Evolutionary conservation across 139 green algal genomes (phyloP).

Genomic region (Asterochloris sp.): DNA sequence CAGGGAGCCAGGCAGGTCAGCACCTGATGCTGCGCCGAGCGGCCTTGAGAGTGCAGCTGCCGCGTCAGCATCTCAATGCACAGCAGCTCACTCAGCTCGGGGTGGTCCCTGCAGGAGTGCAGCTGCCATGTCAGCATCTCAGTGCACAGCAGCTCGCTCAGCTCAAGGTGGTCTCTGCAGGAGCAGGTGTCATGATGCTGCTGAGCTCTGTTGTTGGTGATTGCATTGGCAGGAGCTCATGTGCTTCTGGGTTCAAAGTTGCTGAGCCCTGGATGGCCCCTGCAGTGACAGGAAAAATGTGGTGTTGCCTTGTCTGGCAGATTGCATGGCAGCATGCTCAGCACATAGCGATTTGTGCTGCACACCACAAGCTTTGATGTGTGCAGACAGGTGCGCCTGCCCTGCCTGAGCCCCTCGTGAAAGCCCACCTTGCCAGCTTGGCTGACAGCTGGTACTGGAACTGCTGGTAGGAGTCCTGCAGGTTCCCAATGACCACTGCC

Average conservation of each 20-base stretch:
- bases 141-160: slow-evolving; percentile 74
- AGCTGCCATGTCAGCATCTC: slow-evolving; percentile 76
- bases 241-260: no score
- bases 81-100: slow-evolving; percentile 72
- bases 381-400: neutral
- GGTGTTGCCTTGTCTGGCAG: no score
- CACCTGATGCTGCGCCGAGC: slow-evolving; percentile 43
- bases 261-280: no score
- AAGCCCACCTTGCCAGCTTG: slow-evolving; percentile 51
- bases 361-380: no score
- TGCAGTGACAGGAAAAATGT: no score
- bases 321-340: no score
- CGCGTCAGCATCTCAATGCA: slow-evolving; percentile 78
- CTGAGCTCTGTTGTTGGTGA: no score
- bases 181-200: no score
- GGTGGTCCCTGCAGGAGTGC: slow-evolving; percentile 61
- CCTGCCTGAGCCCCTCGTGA: neutral
- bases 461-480: slow-evolving; percentile 81
- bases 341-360: no score
- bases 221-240: no score
- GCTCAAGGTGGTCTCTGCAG: slow-evolving; percentile 69
- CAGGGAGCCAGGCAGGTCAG: slow-evolving; percentile 83
- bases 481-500: slow-evolving; percentile 59
- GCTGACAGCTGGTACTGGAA: slow-evolving; percentile 81
- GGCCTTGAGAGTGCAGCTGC: slow-evolving; percentile 37